phyloP scores from a whole-genome alignment of 75 land plant species.

The Pinus albicaulis region DNA sequence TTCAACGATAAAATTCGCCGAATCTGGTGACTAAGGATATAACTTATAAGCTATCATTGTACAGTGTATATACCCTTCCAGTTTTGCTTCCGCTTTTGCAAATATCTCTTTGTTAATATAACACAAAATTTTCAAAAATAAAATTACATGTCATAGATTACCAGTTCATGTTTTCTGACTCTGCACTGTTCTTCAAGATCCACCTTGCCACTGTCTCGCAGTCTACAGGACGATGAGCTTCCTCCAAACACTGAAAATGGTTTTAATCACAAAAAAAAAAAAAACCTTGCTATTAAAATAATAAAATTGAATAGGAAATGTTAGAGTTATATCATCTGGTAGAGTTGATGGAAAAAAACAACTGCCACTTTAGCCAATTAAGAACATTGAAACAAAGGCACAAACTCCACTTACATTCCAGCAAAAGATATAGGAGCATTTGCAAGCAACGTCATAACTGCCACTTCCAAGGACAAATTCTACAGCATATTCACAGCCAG shows the following conservation, averaged over 20 bases:
- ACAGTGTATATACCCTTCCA: too few species aligned
- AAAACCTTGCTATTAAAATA: neutral
- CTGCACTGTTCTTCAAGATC: constrained; percentile 92
- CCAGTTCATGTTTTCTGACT: constrained; percentile 96
- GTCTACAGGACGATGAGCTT: constrained; percentile 94
- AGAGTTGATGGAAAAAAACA: neutral
- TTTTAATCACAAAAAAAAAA: neutral
- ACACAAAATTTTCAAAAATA: neutral
- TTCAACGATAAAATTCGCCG: too few species aligned
- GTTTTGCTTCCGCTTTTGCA: too few species aligned
- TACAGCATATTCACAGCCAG: constrained; percentile 92
- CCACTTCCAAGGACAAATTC: constrained; percentile 70
- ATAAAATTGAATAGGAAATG: neutral
- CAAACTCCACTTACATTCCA: constrained; percentile 78
- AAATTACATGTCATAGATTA: constrained; percentile 12
- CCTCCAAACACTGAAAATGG: constrained; percentile 78
- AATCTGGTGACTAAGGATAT: too few species aligned
- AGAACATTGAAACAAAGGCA: neutral
- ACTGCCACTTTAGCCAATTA: neutral
- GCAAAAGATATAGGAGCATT: constrained; percentile 78
- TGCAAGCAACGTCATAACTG: constrained; percentile 75
- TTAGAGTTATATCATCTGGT: neutral
- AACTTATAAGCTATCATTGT: too few species aligned
- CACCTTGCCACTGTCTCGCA: constrained; percentile 89
- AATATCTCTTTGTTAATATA: neutral